These are phyloP conservation scores for Aspergillus sp. DNA, from an alignment of 2,329 filamentous ascomycete genomes.

Conservation along the genomic window DNA sequence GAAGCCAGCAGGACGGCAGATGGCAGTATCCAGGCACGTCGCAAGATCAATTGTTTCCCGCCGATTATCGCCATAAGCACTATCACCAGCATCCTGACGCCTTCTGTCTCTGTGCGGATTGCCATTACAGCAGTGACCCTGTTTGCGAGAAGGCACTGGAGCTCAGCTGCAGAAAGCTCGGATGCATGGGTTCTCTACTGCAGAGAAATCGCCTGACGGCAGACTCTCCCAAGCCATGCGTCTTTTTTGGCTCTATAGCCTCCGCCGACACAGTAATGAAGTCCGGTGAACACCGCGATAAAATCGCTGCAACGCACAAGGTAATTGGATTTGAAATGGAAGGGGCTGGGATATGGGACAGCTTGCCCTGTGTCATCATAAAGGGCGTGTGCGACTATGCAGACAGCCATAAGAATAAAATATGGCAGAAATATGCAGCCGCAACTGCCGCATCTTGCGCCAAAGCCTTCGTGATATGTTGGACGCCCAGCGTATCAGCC, in stretches of 20 bases:
- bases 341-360: not conserved
- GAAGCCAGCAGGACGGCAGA: not conserved
- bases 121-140: not conserved
- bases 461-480: not conserved
- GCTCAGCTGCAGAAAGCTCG: not conserved
- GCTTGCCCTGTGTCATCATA: not conserved
- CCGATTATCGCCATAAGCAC: not conserved
- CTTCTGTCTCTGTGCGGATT: not conserved
- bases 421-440: constrained; percentile 19
- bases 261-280: constrained; percentile 16
- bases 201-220: not conserved
- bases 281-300: constrained; percentile 10
- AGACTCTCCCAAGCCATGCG: not conserved
- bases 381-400: constrained; percentile 19
- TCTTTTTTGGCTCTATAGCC: constrained; percentile 9
- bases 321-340: constrained; percentile 18
- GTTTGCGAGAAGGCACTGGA: constrained; percentile 6
- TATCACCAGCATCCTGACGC: not conserved
- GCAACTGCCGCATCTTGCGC: not conserved
- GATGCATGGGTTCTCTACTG: not conserved
- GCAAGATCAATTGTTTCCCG: not conserved
- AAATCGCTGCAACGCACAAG: not conserved
- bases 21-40: not conserved
- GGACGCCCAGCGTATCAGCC: not conserved
- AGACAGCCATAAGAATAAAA: constrained; percentile 19